Base-by-base conservation (phyloP, 1,284 basidiomycete genomes). In the Ganoderma leucocontextum region DNA sequence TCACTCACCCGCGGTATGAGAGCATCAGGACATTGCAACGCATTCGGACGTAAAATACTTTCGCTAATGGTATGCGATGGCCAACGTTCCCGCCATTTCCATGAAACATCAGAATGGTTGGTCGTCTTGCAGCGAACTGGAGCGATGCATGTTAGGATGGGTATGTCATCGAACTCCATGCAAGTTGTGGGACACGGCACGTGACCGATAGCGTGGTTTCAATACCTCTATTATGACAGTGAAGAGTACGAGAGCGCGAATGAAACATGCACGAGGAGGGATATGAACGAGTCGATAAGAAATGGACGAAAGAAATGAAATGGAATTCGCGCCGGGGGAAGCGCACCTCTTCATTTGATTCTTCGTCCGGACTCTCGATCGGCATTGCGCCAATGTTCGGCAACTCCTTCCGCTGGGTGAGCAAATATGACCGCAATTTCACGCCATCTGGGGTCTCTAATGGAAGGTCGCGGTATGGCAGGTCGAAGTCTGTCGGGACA, bases 61-160 rank as follows among this genome's bases (percentile, higher is more conserved):
- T 89, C 0, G 95, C 97, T 15, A 99, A 84, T 0, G 97, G 97
- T 76, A 99, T 87, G 22, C 97, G 87, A 78, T 99, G 97, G 0
- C 93, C 93, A 52, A 88, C 82, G 73, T 94, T 94, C 61, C 90
- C 95, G 63, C 82, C 96, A 77, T 97, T 97, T 12, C 96, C 96
- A 74, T 97, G 95, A 72, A 97, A 95, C 89, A 97, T 94, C 64
- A 97, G 79, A 1, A 97, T 85, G 0, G 95, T 97, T 1, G 95
- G 95, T 19, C 94, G 83, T 35, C 84, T 87, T 2, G 89, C 84
- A 22, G 89, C 86, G 74, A 91, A 93, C 77, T 84, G 44, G 49
- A 62, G 41, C 35, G 25, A 22, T 53, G 6, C n/a, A 55, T 29
- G 29, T 39, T 9, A 55, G 33, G 9, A 60, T 39, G 58, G 2